Conservation (phyloP, 202 grass and related monocot species). For the Zizania palustris region DNA sequence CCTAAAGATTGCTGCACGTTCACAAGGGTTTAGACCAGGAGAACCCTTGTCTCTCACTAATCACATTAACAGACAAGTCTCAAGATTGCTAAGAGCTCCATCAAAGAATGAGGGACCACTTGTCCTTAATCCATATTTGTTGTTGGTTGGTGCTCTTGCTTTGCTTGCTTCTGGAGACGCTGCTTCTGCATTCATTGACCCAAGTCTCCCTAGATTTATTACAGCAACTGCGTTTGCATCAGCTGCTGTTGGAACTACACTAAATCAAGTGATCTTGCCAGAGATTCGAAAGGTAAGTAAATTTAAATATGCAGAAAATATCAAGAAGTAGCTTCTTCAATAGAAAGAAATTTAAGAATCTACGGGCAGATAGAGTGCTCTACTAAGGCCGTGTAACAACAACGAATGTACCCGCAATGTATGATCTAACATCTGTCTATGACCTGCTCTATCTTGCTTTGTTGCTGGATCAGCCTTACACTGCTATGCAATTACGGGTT, state of each 20-base stretch:
- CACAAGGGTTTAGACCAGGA: slow-evolving; percentile 67
- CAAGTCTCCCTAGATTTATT: slow-evolving; percentile 74
- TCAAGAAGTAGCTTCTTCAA: background rate
- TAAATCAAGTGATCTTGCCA: slow-evolving; percentile 77
- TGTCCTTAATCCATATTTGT: slow-evolving; percentile 61
- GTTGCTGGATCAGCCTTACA: background rate
- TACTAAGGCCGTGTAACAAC: background rate
- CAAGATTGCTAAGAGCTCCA: slow-evolving; percentile 74
- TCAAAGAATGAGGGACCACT: slow-evolving; percentile 58
- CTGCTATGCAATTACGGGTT: slow-evolving; percentile 13
- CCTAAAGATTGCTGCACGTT: slow-evolving; percentile 56
- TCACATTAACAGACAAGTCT: slow-evolving; percentile 68
- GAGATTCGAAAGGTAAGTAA: slow-evolving; percentile 69
- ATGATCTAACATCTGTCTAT: slow-evolving; percentile 22
- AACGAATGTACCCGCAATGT: background rate
- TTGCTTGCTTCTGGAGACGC: slow-evolving; percentile 82
- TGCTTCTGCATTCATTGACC: slow-evolving; percentile 75
- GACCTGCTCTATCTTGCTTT: slow-evolving; percentile 14
- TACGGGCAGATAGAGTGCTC: slow-evolving; percentile 14
- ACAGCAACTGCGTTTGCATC: slow-evolving; percentile 74
- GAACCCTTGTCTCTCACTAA: slow-evolving; percentile 91
- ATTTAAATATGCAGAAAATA: slow-evolving; percentile 20
- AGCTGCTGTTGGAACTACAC: slow-evolving; percentile 56
- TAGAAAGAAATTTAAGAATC: background rate
- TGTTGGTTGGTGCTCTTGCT: slow-evolving; percentile 68